A percentile compares a stretch with the other conserved stretches of the same genome.
Evolutionary conservation across 371 early-diverging fungal genomes (phyloP).

Genomic region (Synchytrium microbalum): DNA sequence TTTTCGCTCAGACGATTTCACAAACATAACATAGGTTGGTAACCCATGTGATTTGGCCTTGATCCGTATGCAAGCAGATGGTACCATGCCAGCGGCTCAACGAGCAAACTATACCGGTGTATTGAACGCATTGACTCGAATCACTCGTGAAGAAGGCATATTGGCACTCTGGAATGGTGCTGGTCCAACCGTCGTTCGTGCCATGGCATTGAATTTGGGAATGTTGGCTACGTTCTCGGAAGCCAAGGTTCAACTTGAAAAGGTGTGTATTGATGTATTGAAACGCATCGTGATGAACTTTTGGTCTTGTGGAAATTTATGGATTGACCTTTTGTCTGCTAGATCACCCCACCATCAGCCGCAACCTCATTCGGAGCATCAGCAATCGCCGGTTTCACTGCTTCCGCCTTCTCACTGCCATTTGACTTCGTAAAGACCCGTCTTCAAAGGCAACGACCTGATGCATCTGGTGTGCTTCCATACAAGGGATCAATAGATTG

Average conservation of each 20-base stretch:
- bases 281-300: no score
- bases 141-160: slow-evolving; percentile 58
- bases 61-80: slow-evolving; percentile 77
- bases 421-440: slow-evolving; percentile 43
- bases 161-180: slow-evolving; percentile 59
- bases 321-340: no score
- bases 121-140: slow-evolving; percentile 61
- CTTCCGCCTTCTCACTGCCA: slow-evolving; percentile 34
- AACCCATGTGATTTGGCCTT: slow-evolving; percentile 65
- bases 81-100: slow-evolving; percentile 53
- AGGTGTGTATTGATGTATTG: slow-evolving; percentile 17
- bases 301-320: no score
- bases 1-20: slow-evolving; percentile 29
- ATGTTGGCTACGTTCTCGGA: slow-evolving; percentile 36
- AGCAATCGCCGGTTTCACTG: slow-evolving; percentile 42
- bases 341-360: no score
- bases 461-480: slow-evolving; percentile 21
- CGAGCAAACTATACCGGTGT: slow-evolving; percentile 69
- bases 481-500: slow-evolving; percentile 37
- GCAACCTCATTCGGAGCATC: slow-evolving; percentile 25
- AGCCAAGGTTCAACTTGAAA: slow-evolving; percentile 29
- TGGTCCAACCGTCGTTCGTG: slow-evolving; percentile 65
- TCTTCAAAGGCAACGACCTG: slow-evolving; percentile 33
- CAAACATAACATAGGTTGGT: slow-evolving; percentile 57
- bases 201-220: slow-evolving; percentile 49